Evolutionary conservation across 768 basidiomycete genomes (phyloP).

Genomic region (Mrakia gelida): DNA sequence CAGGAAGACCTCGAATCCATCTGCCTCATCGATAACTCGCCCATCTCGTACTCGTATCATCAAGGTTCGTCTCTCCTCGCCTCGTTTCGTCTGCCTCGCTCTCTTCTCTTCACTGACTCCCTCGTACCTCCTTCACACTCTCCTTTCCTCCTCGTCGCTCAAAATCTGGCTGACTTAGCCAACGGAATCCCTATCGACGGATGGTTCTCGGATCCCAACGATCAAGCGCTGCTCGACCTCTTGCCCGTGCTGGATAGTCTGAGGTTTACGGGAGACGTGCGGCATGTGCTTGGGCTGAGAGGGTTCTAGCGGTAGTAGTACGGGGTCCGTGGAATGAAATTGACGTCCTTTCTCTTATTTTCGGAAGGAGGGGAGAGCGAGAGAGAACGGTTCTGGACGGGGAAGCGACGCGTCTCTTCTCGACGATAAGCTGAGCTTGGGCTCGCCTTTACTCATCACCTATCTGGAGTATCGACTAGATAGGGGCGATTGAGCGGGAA

Average conservation of each 20-base stretch:
- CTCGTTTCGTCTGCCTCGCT: neutral
- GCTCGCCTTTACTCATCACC: no score
- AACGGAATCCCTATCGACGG: constrained; percentile 99
- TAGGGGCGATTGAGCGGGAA: no score
- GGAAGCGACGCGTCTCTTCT: no score
- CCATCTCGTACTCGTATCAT: constrained; percentile 59
- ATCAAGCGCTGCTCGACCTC: constrained; percentile 92
- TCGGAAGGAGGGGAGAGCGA: no score
- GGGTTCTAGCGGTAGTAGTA: constrained; percentile 40
- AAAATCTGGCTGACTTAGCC: constrained; percentile 51
- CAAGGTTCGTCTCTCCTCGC: constrained; percentile 60
- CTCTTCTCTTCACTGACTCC: neutral
- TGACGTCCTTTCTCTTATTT: neutral
- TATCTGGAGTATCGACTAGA: no score
- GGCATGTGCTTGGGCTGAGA: constrained; percentile 74
- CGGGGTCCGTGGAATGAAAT: neutral
- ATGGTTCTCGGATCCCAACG: constrained; percentile 95
- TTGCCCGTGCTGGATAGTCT: constrained; percentile 92
- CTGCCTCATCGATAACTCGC: constrained; percentile 29
- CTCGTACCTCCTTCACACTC: neutral
- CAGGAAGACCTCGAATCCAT: constrained; percentile 88
- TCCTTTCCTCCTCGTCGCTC: neutral
- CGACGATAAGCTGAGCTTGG: no score
- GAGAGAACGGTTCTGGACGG: no score
- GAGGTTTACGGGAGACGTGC: constrained; percentile 91